Evolutionary conservation across 345 rosid genomes (phyloP), one percentile per base, ranked within the genome.

Genomic region (Bretschneidera sinensis): DNA sequence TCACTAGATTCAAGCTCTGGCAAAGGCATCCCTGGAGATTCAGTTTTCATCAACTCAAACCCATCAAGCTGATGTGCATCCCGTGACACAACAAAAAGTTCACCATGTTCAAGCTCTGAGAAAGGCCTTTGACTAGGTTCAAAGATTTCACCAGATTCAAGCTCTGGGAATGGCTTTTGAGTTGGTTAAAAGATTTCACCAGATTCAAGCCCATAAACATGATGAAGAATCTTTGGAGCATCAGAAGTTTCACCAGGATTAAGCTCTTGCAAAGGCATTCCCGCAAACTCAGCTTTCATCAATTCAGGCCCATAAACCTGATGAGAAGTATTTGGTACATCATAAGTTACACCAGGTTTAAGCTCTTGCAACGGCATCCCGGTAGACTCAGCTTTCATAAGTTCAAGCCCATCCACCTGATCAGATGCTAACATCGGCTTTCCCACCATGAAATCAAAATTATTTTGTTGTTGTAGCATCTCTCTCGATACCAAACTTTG

Each of bases 381-480:
- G 5, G 25, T 34, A 15, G 67, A 35, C 13, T 48, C 65, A 31
- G 34, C 47, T 59, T 22, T 22, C 50, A 47, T 16, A 15, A 47
- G 34, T 50, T 69, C 67, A 3, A 34, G 47, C 35, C 14, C 23
- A 58, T 59, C 62, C 43, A 48, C 63, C 28, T 52, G 59, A 35
- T 59, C 45, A 61, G 55, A 53, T 31, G 57, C 45, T 14, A 24
- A 21, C 47, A 39, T 48, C 52, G 39, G 53, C 21, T 49, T 67
- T 17, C 61, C 73, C 54, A 34, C 56, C 65, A 59, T 51, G 9
- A 67, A 28, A 47, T 35, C 51, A 16, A 49, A 51, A 16, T 34
- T 62, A 20, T 48, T 61, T 50, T 7, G 23, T 23, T 33, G 53
- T 47, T 31, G 43, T 48, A 24, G 21, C 47, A 19, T 51, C 11